phyloP scores from a whole-genome alignment of 2,329 filamentous ascomycete genomes.

The Fusarium sp. region DNA sequence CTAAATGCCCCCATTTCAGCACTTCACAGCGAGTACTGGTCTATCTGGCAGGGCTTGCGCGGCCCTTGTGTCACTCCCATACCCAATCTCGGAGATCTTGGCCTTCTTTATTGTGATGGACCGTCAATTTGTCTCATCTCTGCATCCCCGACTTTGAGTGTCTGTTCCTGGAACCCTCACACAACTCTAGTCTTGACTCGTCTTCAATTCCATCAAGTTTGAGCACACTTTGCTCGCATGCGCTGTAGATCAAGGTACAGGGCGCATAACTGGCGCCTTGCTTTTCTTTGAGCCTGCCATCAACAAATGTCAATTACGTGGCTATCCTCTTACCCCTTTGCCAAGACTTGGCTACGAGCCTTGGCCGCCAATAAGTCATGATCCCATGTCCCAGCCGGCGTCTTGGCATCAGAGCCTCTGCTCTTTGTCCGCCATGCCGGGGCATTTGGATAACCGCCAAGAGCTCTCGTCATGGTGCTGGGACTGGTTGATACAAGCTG shows the following conservation, averaged over 20 bases:
- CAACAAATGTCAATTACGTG: constrained; percentile 36
- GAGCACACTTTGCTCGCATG: neutral
- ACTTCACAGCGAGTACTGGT: neutral
- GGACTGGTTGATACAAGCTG: constrained; percentile 28
- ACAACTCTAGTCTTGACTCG: neutral
- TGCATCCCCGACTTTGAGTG: neutral
- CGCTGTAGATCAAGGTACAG: constrained; percentile 12
- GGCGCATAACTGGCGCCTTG: neutral
- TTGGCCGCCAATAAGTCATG: constrained; percentile 24
- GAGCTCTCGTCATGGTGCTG: constrained; percentile 8
- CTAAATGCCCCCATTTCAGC: fast-evolving
- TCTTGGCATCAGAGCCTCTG: constrained; percentile 27
- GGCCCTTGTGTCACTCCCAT: constrained; percentile 25
- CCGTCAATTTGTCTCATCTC: constrained; percentile 16
- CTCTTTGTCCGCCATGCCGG: constrained; percentile 9
- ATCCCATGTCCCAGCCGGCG: constrained; percentile 24
- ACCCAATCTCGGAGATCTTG: constrained; percentile 25
- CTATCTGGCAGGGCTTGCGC: constrained; percentile 32
- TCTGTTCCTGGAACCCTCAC: neutral
- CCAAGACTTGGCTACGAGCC: constrained; percentile 29
- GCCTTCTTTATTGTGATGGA: constrained; percentile 25
- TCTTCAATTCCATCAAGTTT: neutral
- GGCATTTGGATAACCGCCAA: constrained; percentile 32
- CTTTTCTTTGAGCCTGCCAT: neutral
- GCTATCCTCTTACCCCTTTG: constrained; percentile 17